A percentile compares a stretch with the other conserved stretches of the same genome.
Conservation (phyloP, 2,329 filamentous ascomycete genomes). For the Teratosphaeria nubilosa region DNA sequence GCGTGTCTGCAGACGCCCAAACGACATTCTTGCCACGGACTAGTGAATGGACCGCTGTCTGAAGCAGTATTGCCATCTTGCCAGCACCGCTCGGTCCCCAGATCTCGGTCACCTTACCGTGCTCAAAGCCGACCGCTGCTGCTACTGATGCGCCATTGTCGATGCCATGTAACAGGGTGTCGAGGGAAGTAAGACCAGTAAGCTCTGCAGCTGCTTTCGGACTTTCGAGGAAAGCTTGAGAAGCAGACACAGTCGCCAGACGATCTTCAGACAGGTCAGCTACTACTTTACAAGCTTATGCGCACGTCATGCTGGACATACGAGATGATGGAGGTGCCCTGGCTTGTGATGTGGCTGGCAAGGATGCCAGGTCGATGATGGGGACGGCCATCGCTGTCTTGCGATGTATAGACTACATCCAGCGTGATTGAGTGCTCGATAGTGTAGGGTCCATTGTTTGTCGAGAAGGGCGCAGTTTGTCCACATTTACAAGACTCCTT, state of each 20-base stretch:
- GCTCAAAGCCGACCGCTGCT: constrained; percentile 38
- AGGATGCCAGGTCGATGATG: constrained; percentile 4
- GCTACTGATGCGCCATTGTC: constrained; percentile 20
- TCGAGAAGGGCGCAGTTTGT: no score
- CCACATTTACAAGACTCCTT: no score
- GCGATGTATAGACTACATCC: background rate
- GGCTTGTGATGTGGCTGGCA: constrained; percentile 7
- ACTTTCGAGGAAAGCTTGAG: constrained; percentile 54
- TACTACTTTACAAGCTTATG: no score
- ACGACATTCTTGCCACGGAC: constrained; percentile 3
- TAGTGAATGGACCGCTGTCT: constrained; percentile 2
- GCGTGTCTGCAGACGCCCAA: constrained; percentile 1
- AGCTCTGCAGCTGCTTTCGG: constrained; percentile 37
- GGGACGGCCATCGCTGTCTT: constrained; percentile 10
- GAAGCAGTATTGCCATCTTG: constrained; percentile 66
- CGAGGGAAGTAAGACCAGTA: constrained; percentile 40
- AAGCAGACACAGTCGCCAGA: constrained; percentile 66
- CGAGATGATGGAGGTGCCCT: constrained; percentile 27
- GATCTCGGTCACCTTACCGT: constrained; percentile 73
- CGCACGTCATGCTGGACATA: constrained; percentile 15
- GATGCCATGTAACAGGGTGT: constrained; percentile 29
- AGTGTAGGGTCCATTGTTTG: no score
- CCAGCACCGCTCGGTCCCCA: constrained; percentile 81
- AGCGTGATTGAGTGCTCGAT: background rate
- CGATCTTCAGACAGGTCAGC: constrained; percentile 46